Base-by-base conservation (phyloP, 2,329 filamentous ascomycete species). In the Alternaria rosae region DNA sequence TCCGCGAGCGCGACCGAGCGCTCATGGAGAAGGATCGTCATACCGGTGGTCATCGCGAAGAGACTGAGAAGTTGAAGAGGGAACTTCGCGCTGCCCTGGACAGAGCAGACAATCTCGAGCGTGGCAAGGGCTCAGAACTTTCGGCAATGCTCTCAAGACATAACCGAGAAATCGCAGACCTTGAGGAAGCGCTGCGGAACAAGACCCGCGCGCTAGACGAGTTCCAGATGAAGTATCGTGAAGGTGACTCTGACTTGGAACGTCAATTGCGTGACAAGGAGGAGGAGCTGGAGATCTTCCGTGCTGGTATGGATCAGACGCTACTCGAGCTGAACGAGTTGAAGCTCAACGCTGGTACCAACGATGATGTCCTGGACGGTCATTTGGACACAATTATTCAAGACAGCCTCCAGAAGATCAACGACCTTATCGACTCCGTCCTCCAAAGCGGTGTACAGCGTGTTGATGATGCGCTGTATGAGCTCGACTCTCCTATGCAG, bases 401-500 rank as follows among this genome's bases (percentile, higher is more conserved):
- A 69, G 87, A 93, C 64, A 96, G 93, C 73, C 85, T 97, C 51
- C 88, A 91, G 77, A 97, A 97, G 85, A 94, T 99, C 79, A 95
- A 97, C 82, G 93, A 97, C 72, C 94, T 99, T 55, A 97, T 99
- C 70, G 95, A 99, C 79, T 97, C 94, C 0, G 95, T 99, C 4
- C 85, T 99, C 41, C 94, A 98, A 78, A 91, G 92, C 51, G 95
- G 94, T 69, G 93, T 98, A 21, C 90, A 95, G 73, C 91, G 95
- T 45, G 94, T 99, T 13, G 95, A 99, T 73, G 95, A 99, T 80
- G 93, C 95, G 44, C 85, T 99, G 35, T 99, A 99, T 81, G 95
- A 99, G 80, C 85, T 99, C 44, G 95, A 99, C 80, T 98, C 95
- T 20, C 92, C 92, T 20, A 98, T 98, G 93, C 94, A 98, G 79